Percentiles rank a stretch among this genome's conserved stretches.
Evolutionary conservation across 164 flowering plant genomes (phyloP).

Genomic region (Magnolia sinica): DNA sequence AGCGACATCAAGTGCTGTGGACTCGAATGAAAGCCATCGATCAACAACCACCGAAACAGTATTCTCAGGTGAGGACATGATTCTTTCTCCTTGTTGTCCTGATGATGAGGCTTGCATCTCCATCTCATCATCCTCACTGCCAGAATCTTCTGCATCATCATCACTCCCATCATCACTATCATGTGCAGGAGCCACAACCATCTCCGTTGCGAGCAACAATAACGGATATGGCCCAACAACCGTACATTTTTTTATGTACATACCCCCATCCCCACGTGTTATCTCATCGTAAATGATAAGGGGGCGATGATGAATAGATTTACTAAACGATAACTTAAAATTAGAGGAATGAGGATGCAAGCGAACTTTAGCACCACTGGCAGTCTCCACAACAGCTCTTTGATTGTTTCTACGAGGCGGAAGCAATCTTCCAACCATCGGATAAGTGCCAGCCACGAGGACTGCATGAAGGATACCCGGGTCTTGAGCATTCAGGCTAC

Average conservation of each 20-base stretch:
- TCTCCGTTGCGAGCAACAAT: conserved; percentile 69
- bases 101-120: conserved; percentile 22
- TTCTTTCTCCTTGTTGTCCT: conserved; percentile 32
- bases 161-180: conserved; percentile 29
- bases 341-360: conserved; percentile 57
- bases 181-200: conserved; percentile 67
- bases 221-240: conserved; percentile 76
- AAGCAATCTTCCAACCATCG: conserved; percentile 76
- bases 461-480: conserved; percentile 90
- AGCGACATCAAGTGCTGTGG: conserved; percentile 84
- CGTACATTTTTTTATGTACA: conserved; percentile 59
- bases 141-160: conserved; percentile 26
- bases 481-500: conserved; percentile 67
- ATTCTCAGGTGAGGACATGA: conserved; percentile 80
- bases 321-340: conserved; percentile 29
- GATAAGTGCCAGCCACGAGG: conserved; percentile 82
- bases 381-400: conserved; percentile 51
- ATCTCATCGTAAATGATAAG: conserved; percentile 76
- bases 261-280: conserved; percentile 71
- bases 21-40: conserved; percentile 72
- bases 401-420: conserved; percentile 30
- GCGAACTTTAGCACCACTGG: conserved; percentile 62
- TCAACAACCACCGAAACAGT: conserved; percentile 66
- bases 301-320: conserved; percentile 23
- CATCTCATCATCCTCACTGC: conserved; percentile 36